Conservation (phyloP, 306 rosid genomes). For the Vachellia collinsii region DNA sequence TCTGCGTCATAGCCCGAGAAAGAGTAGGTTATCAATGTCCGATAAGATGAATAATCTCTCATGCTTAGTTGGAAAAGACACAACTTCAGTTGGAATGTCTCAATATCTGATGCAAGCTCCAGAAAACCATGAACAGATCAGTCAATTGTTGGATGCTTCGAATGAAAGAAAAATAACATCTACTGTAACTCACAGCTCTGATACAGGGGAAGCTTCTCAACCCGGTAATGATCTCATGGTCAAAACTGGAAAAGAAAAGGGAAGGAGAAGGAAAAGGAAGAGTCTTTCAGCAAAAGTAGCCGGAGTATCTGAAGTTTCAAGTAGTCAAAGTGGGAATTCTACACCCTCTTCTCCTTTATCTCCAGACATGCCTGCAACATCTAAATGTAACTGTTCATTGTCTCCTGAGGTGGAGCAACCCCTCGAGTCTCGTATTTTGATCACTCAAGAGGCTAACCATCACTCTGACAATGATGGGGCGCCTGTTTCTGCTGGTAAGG, state of each 20-base stretch:
- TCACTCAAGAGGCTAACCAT: conserved; percentile 37
- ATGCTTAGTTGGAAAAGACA: conserved; percentile 38
- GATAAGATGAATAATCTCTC: conserved; percentile 48
- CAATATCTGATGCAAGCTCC: background rate
- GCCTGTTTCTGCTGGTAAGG: conserved; percentile 41
- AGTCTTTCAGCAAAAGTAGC: conserved; percentile 54
- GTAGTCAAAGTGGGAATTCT: conserved; percentile 96
- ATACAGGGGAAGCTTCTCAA: conserved; percentile 51
- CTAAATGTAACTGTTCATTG: conserved; percentile 52
- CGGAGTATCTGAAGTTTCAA: conserved; percentile 78
- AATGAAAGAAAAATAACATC: conserved; percentile 46
- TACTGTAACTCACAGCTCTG: conserved; percentile 42
- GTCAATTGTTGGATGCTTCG: conserved; percentile 42
- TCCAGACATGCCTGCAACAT: conserved; percentile 52
- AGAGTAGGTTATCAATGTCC: conserved; percentile 49
- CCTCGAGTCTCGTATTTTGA: conserved; percentile 44
- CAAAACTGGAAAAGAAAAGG: conserved; percentile 72
- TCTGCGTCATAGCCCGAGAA: conserved; percentile 44
- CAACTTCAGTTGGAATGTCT: conserved; percentile 38
- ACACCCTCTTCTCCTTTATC: conserved; percentile 95
- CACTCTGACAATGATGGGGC: conserved; percentile 40
- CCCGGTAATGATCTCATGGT: conserved; percentile 57
- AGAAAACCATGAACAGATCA: conserved; percentile 35
- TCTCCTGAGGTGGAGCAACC: conserved; percentile 62
- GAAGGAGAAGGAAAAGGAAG: conserved; percentile 75